A percentile compares a stretch with the other conserved stretches of the same genome.
Evolutionary conservation across 306 rosid genomes (phyloP).

Genomic region (Nissolia schottii): DNA sequence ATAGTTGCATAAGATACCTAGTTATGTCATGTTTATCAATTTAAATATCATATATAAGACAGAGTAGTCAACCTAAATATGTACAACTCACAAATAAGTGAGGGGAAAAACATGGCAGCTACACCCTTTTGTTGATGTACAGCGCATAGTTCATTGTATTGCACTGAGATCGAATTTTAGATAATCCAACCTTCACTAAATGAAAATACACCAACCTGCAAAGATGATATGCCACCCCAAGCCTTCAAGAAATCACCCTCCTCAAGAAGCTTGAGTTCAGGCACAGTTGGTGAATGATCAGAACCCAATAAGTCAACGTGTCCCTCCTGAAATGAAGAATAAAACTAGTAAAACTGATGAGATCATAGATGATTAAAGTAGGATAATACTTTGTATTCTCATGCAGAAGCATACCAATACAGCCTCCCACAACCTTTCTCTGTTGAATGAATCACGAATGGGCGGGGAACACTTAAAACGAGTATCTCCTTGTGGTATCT

Average conservation of each 20-base stretch:
- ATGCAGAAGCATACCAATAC: constrained; percentile 46
- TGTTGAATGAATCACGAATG: constrained; percentile 71
- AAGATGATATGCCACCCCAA: constrained; percentile 93
- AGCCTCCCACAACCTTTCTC: constrained; percentile 78
- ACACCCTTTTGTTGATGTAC: not conserved
- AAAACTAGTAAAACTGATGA: not conserved
- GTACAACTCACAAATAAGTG: not conserved
- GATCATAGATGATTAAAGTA: not conserved
- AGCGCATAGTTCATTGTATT: not conserved
- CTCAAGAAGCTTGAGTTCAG: constrained; percentile 77
- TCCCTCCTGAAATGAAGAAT: constrained; percentile 57
- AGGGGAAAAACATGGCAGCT: not conserved
- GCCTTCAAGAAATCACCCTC: constrained; percentile 86
- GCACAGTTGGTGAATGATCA: constrained; percentile 90
- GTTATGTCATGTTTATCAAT: not conserved
- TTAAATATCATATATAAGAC: not conserved
- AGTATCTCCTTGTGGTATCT: constrained; percentile 74
- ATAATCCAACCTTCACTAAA: not conserved
- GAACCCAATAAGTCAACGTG: constrained; percentile 76
- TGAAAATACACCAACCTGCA: constrained; percentile 58
- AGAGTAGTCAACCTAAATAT: not conserved
- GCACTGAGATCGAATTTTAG: not conserved
- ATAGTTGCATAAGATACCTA: not conserved
- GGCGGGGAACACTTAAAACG: constrained; percentile 96
- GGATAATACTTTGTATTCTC: not conserved